phyloP scores from a whole-genome alignment of 352 stramenopile genomes.

The Phytophthora cryptogea region DNA sequence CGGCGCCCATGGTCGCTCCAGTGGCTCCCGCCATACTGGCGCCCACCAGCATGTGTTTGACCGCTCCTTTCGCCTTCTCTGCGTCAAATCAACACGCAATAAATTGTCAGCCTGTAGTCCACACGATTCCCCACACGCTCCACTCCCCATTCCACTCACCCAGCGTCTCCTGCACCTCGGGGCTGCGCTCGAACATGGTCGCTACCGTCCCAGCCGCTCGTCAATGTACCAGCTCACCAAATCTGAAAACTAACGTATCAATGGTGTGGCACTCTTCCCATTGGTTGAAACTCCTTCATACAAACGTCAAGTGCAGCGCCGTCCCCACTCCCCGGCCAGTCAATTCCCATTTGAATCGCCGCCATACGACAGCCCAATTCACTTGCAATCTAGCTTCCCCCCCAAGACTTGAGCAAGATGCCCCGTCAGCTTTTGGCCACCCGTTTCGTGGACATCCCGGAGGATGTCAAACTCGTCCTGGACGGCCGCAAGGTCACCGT shows the following conservation, averaged over 20 bases:
- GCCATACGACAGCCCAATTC: slow-evolving; percentile 2
- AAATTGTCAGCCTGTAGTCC: slow-evolving; percentile 1
- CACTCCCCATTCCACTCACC: slow-evolving; percentile 4
- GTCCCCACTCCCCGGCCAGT: slow-evolving; percentile 17
- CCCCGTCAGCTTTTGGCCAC: slow-evolving; percentile 91
- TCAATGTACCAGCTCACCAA: slow-evolving; percentile 7
- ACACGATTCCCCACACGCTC: neutral
- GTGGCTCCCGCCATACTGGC: slow-evolving; percentile 54
- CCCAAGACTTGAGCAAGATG: slow-evolving; percentile 64
- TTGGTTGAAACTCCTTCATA: slow-evolving; percentile 10
- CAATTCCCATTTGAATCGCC: slow-evolving; percentile 5
- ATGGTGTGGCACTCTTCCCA: slow-evolving; percentile 10
- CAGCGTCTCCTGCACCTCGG: slow-evolving; percentile 32
- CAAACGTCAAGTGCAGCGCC: slow-evolving; percentile 10
- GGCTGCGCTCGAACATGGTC: slow-evolving; percentile 36
- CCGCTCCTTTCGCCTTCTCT: slow-evolving; percentile 71
- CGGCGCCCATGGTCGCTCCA: slow-evolving; percentile 60
- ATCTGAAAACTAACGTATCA: slow-evolving; percentile 11
- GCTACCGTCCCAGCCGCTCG: slow-evolving; percentile 1
- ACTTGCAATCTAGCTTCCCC: slow-evolving; percentile 81
- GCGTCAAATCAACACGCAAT: neutral
- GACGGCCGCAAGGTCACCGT: slow-evolving; percentile 96
- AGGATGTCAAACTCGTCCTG: slow-evolving; percentile 94
- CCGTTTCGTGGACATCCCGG: slow-evolving; percentile 93
- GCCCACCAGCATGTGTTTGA: slow-evolving; percentile 74